Conservation (phyloP, 139 green algal species). For the Chlamydomonas sp. region DNA sequence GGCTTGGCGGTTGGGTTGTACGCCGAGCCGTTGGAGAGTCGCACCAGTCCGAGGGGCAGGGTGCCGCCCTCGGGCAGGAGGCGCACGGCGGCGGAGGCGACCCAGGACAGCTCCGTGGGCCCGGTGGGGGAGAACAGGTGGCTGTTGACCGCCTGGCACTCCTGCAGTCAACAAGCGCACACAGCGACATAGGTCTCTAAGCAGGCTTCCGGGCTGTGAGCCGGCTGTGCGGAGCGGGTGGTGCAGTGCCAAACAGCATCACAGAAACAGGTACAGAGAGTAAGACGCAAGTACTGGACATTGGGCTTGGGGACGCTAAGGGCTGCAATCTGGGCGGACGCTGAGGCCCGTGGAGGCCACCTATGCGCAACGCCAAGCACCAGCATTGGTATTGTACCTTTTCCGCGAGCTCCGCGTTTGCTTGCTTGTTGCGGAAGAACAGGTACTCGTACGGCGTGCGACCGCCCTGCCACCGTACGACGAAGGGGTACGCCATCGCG, state of each 20-base stretch:
- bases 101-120: not conserved
- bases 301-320: too few species aligned
- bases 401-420: not conserved
- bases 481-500: not conserved
- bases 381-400: not conserved
- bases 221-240: too few species aligned
- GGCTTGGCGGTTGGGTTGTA: too few species aligned
- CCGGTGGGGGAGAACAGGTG: slow-evolving; percentile 26
- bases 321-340: too few species aligned
- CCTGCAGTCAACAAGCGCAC: not conserved
- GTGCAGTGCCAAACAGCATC: too few species aligned
- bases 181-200: too few species aligned
- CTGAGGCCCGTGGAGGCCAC: too few species aligned
- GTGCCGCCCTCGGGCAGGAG: not conserved
- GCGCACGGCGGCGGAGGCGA: not conserved
- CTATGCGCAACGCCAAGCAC: too few species aligned
- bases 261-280: too few species aligned
- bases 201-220: too few species aligned
- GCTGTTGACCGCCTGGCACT: not conserved
- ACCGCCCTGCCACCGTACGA: not conserved
- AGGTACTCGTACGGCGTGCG: slow-evolving; percentile 22
- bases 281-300: too few species aligned
- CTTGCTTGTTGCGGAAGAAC: slow-evolving; percentile 8
- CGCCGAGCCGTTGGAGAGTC: not conserved
- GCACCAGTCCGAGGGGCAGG: not conserved